Evolutionary conservation across 352 stramenopile genomes (phyloP), one percentile per base, ranked within the genome.

Genomic region (Achlya hypogyna): DNA sequence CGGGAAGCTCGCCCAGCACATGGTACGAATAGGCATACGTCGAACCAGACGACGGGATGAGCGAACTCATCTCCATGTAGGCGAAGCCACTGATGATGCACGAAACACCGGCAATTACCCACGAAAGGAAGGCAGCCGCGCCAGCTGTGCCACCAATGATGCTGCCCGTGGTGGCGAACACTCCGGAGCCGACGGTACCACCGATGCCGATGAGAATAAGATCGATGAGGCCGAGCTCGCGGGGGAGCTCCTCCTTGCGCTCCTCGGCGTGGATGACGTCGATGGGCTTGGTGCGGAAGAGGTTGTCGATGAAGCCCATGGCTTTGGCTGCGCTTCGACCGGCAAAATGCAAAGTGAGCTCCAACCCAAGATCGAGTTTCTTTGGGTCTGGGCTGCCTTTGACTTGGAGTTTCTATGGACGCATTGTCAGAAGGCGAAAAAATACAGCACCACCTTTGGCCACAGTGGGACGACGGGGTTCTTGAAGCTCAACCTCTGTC

Each of bases 11-110:
- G 32, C 84, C 84, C 45, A 94, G 71, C 6, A 77, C 71, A 23
- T 86, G 73, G 66, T 86, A 92, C 0, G 81, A 65, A 70, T 89
- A 94, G 5, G 76, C 72, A 69, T 94, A 94, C 28, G 75, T 87
- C 42, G 68, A 79, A 14, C 83, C 84, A n/a, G 76, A 73, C 20
- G 71, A 79, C 22, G 82, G 82, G 35, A 93, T 79, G 28, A 75
- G 45, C 6, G 59, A 69, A 9, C 76, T 78, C 22, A 83, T 60
- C 69, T 89, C 81, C 1, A 79, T 78, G 65, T 81, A 89, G 38
- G 76, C 82, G n/a, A 80, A 66, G 6, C 77, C 78, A 28, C 53
- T 75, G 25, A 69, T 32, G 5, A 69, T 75, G 3, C 79, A 79
- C 18, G 75, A 73, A 4, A 77, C 18, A 16, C 78, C 81, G 52